A percentile compares a stretch with the other conserved stretches of the same genome.
These are phyloP conservation scores for Agaricus bisporus DNA, from an alignment of 768 basidiomycete genomes.

Conservation along the genomic window DNA sequence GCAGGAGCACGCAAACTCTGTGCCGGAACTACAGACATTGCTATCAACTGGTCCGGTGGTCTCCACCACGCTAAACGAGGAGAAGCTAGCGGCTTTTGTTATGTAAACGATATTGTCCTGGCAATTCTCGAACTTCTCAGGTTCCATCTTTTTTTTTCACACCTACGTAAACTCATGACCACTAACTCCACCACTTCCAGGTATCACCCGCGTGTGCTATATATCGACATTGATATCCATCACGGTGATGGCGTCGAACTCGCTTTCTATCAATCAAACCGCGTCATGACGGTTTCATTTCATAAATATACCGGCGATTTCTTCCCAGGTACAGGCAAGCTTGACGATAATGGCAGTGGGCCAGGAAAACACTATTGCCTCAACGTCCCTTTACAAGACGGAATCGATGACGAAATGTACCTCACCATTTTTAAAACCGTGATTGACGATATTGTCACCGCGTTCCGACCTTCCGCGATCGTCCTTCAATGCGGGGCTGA, in stretches of 20 bases:
- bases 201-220: conserved; percentile 89
- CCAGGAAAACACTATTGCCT: conserved; percentile 91
- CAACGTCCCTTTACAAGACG: conserved; percentile 93
- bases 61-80: conserved; percentile 97
- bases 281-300: conserved; percentile 99
- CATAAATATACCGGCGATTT: conserved; percentile 99
- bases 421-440: conserved; percentile 93
- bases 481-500: conserved; percentile 98
- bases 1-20: conserved; percentile 87
- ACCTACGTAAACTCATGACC: neutral
- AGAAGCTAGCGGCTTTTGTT: conserved; percentile 98
- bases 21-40: conserved; percentile 86
- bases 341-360: conserved; percentile 88
- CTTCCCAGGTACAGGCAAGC: conserved; percentile 95
- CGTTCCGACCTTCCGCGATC: conserved; percentile 84
- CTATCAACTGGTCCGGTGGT: conserved; percentile 98
- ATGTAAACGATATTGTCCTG: conserved; percentile 94
- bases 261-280: conserved; percentile 95
- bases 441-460: conserved; percentile 87
- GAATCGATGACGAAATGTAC: conserved; percentile 97
- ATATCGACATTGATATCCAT: conserved; percentile 99
- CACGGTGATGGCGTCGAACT: conserved; percentile 98
- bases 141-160: conserved; percentile 29
- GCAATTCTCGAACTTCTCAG: conserved; percentile 89
- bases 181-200: conserved; percentile 31